Evolutionary conservation across 805 yeast species (phyloP).

Genomic region (Lachancea quebecensis): DNA sequence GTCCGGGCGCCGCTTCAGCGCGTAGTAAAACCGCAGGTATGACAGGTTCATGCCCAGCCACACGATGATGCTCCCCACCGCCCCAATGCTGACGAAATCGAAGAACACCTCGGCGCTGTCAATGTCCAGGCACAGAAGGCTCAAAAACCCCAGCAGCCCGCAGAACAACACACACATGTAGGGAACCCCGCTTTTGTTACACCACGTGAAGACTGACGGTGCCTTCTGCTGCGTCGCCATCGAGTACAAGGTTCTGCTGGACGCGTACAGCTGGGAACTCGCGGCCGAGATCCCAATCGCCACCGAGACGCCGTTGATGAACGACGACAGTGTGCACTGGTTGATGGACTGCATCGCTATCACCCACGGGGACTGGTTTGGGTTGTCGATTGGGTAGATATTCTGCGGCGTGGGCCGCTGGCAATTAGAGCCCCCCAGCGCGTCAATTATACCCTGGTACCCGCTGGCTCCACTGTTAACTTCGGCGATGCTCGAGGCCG

Average conservation of each 20-base stretch:
- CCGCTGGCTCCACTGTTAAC: not conserved
- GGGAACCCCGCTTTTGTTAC: constrained; percentile 64
- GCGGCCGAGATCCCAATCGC: constrained; percentile 51
- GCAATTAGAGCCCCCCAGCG: constrained; percentile 11
- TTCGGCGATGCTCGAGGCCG: constrained; percentile 12
- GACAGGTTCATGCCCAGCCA: constrained; percentile 69
- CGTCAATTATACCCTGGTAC: constrained; percentile 4
- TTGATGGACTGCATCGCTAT: constrained; percentile 51
- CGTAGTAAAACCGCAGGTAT: constrained; percentile 54
- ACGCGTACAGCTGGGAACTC: constrained; percentile 47
- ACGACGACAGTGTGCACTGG: constrained; percentile 41
- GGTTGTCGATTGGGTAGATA: constrained; percentile 27
- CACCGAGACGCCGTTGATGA: constrained; percentile 43
- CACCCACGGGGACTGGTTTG: constrained; percentile 52
- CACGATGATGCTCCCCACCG: constrained; percentile 65
- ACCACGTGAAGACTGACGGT: constrained; percentile 49
- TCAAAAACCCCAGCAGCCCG: constrained; percentile 49
- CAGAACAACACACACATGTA: constrained; percentile 59
- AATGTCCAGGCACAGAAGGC: constrained; percentile 51
- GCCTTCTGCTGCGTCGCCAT: constrained; percentile 51
- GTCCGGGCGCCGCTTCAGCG: constrained; percentile 53
- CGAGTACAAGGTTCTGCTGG: constrained; percentile 50
- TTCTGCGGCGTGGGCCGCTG: not conserved
- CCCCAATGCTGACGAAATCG: constrained; percentile 54
- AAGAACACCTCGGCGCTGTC: constrained; percentile 56